Evolutionary conservation across 116 monocot species (phyloP).

Genomic region (Trichopus zeylanicus): DNA sequence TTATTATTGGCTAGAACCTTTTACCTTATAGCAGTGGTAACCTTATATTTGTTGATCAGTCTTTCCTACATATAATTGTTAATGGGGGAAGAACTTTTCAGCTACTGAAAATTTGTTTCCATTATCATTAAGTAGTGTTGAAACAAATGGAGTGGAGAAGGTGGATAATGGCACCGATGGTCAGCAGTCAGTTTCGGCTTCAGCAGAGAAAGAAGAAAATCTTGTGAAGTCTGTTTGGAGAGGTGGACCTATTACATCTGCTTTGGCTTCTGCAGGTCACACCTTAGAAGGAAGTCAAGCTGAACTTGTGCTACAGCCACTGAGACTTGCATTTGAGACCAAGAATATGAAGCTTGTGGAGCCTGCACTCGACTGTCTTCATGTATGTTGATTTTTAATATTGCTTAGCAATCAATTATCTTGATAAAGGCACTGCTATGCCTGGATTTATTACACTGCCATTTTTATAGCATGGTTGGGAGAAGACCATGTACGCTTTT

Average conservation of each 20-base stretch:
- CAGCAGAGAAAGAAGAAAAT: constrained; percentile 22
- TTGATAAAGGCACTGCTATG: too few relatives aligned
- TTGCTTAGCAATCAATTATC: too few relatives aligned
- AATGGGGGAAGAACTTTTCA: too few relatives aligned
- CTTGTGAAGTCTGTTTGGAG: constrained; percentile 16
- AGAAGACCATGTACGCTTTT: too few relatives aligned
- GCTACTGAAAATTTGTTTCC: not conserved
- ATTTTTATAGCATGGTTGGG: too few relatives aligned
- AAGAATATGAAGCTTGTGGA: constrained; percentile 91
- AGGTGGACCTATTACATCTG: constrained; percentile 33
- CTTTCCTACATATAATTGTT: not conserved
- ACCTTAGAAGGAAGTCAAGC: constrained; percentile 76
- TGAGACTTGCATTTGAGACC: constrained; percentile 89
- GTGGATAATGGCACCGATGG: constrained; percentile 16
- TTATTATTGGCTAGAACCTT: too few relatives aligned
- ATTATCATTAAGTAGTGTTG: constrained; percentile 13
- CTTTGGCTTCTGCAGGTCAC: constrained; percentile 71
- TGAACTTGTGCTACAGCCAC: constrained; percentile 83
- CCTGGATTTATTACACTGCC: not conserved
- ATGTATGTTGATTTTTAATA: constrained; percentile 54
- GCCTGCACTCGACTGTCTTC: constrained; percentile 88
- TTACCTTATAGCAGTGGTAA: too few relatives aligned
- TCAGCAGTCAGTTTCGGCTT: constrained; percentile 17
- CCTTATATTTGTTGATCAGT: not conserved
- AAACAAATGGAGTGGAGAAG: constrained; percentile 18